phyloP scores from a whole-genome alignment of 352 stramenopile genomes.

The Phytopythium vexans region DNA sequence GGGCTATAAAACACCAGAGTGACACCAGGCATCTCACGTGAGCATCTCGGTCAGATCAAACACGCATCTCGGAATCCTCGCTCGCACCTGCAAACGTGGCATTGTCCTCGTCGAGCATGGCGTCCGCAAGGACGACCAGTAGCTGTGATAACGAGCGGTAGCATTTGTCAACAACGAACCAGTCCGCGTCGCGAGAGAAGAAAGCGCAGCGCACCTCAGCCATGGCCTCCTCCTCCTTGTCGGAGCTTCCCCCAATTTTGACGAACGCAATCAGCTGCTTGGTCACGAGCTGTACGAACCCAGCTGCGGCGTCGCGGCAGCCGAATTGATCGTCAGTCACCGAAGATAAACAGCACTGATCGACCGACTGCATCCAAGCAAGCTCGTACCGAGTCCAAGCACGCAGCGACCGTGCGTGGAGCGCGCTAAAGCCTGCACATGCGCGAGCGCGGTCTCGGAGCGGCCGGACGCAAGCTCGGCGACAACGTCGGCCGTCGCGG shows the following conservation, averaged over 20 bases:
- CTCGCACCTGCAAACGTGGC: constrained; percentile 63
- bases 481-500: constrained; percentile 22
- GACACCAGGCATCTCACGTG: too few species aligned
- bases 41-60: too few species aligned
- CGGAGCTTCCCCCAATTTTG: constrained; percentile 10
- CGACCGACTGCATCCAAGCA: background rate
- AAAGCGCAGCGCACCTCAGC: constrained; percentile 18
- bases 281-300: constrained; percentile 55
- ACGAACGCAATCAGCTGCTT: constrained; percentile 49
- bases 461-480: constrained; percentile 10
- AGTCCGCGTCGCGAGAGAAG: background rate
- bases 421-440: constrained; percentile 19
- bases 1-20: constrained; percentile 31
- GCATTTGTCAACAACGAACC: background rate
- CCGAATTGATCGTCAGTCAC: constrained; percentile 2
- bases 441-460: constrained; percentile 20
- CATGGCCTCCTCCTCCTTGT: constrained; percentile 34
- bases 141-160: constrained; percentile 13
- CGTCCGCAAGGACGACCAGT: constrained; percentile 46
- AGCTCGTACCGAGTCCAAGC: constrained; percentile 57
- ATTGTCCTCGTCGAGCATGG: constrained; percentile 79
- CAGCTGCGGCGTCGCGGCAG: constrained; percentile 28
- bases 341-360: background rate
- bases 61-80: background rate
- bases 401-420: constrained; percentile 69